A percentile compares a stretch with the other conserved stretches of the same genome.
These are phyloP conservation scores for Boletus insuetus DNA, from an alignment of 768 basidiomycete species.

Conservation along the genomic window DNA sequence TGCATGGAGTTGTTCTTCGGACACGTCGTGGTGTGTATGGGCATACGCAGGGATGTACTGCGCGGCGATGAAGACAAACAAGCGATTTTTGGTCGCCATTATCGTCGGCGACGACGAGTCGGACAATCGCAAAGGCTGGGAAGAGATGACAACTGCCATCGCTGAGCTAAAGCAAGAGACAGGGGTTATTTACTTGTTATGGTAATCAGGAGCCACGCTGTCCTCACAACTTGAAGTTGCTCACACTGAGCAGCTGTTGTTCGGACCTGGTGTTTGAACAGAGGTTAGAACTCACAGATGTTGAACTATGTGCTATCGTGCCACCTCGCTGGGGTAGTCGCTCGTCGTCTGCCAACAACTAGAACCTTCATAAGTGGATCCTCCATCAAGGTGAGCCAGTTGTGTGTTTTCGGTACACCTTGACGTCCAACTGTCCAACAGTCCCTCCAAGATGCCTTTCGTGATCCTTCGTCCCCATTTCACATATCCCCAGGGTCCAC, in stretches of 20 bases:
- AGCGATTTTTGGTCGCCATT: not conserved
- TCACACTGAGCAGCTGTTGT: no score
- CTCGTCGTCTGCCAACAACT: slow-evolving; percentile 1
- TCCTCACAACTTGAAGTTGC: no score
- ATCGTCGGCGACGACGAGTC: not conserved
- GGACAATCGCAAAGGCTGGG: not conserved
- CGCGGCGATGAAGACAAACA: slow-evolving; percentile 10
- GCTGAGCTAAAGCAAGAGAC: not conserved
- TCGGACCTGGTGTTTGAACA: no score
- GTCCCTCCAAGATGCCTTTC: slow-evolving; percentile 62
- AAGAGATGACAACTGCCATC: not conserved
- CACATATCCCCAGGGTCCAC: slow-evolving; percentile 55
- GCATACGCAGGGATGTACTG: slow-evolving; percentile 30
- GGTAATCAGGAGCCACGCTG: not conserved
- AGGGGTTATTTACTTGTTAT: not conserved
- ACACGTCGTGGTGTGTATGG: slow-evolving; percentile 59
- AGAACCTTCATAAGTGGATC: slow-evolving; percentile 21
- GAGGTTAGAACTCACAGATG: no score
- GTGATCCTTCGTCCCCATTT: slow-evolving; percentile 64
- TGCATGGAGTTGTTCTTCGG: slow-evolving; percentile 59
- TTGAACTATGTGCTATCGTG: not conserved
- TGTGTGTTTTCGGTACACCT: not conserved
- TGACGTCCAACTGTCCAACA: slow-evolving; percentile 23
- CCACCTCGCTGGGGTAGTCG: not conserved
- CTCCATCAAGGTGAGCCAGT: slow-evolving; percentile 25